Base-by-base conservation (phyloP, 1,284 basidiomycete genomes). In the Earliella scabrosa region DNA sequence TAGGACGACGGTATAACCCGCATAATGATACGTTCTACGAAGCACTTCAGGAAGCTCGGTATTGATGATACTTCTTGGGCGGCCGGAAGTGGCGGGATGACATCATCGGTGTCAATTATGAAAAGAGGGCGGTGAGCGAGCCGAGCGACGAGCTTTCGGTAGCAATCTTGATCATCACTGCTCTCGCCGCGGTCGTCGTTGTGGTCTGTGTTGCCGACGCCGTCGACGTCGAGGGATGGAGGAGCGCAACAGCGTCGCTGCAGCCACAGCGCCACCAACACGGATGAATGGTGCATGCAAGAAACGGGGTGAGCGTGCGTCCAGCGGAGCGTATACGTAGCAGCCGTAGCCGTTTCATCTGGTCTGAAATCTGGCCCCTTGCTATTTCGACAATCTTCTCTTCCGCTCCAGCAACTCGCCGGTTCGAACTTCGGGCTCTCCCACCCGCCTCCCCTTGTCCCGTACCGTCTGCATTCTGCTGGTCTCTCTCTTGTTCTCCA, bases 261-360 rank as follows among this genome's bases (percentile, higher is more conserved):
- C 38, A 40, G 39, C 45, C 45, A 34, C 44, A 46, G 36, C 52
- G 56, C 52, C 49, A 54, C 52, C 20, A 31, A 13, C 23, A 35
- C 50, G 53, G 53, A 41, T 52, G 53, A 59, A 57, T 29, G 40
- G 29, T 51, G 43, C 23, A 45, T 49, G 44, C 57, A 46, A 39
- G n/a, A 39, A 34, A 56, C 52, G 32, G 53, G 44, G 58, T n/a
- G n/a, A n/a, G n/a, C n/a, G n/a, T n/a, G n/a, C n/a, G n/a, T n/a
- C n/a, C n/a, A n/a, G n/a, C n/a, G n/a, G n/a, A n/a, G n/a, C n/a
- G n/a, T n/a, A n/a, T n/a, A n/a, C n/a, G 58, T 54, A 44, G 11
- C 46, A n/a, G 32, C 27, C 13, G 10, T 24, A 20, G n/a, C n/a
- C n/a, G 18, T 9, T 3, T 8, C 7, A 14, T 32, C 18, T 16